Evolutionary conservation across 306 rosid genomes (phyloP), one percentile per base, ranked within the genome.

Genomic region (Mimosa pudica): DNA sequence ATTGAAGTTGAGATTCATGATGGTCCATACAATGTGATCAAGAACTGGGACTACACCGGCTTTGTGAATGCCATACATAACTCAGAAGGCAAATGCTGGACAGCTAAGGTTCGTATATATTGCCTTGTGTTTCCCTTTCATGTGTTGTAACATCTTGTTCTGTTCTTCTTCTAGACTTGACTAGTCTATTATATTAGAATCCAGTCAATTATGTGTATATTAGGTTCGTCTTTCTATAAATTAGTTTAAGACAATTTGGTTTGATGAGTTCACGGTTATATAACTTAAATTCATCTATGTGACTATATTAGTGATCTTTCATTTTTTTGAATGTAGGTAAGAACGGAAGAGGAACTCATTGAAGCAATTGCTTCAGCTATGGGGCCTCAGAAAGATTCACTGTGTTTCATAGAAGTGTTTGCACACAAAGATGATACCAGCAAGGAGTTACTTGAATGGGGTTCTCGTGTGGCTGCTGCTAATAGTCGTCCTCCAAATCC

Each of bases 381-480:
- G 0, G 87, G 89, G 14, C 73, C 77, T 66, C 75, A 89, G 73
- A 92, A 90, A 52, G 94, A 90, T 57, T 88, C 93, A 33, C 72
- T 94, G 10, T 92, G 97, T 76, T 94, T 92, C 65, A 89, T 94
- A 13, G 97, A 94, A 82, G 93, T 88, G 36, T 54, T 94, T 71
- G 90, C 60, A 49, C 98, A 94, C 78, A 94, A 82, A 79, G 97
- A 94, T 80, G 98, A 94, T 76, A 92, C 98, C n/a, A 94, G 97
- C 87, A 94, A 94, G 86, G 97, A 94, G 86, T 89, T 94, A 48
- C 90, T 94, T 41, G 98, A 90, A 81, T 94, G 98, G 98, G 98
- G 98, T 69, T 94, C 98, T 54, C 89, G 98, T 42, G 98, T 94
- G 81, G 85, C 98, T 66, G 89, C 93, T 65, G 98, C 98, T 24